Conservation (phyloP, 179 eudicot genomes). For the Monotropa hypopitys region DNA sequence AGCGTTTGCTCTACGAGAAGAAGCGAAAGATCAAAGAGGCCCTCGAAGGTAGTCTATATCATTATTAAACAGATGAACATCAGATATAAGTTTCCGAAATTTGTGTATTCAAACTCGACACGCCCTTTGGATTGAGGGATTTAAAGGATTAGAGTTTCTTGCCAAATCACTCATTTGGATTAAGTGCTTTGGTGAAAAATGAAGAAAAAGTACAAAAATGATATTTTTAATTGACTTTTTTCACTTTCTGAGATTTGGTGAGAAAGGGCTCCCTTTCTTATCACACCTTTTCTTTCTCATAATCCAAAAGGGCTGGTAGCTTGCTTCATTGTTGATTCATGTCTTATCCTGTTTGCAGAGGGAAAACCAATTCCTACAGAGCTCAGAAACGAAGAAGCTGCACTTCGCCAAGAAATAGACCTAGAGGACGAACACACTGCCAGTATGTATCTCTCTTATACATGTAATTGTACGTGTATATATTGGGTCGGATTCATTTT, state of each 20-base stretch:
- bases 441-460: slow-evolving; percentile 21
- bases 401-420: slow-evolving; percentile 79
- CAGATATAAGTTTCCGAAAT: not conserved
- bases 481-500: not conserved
- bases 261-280: no score
- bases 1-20: slow-evolving; percentile 67
- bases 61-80: not conserved
- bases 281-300: no score
- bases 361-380: slow-evolving; percentile 96
- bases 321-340: not conserved
- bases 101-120: not conserved
- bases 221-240: no score
- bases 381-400: slow-evolving; percentile 78
- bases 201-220: no score
- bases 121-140: no score
- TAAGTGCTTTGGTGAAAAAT: no score
- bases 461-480: not conserved
- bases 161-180: no score
- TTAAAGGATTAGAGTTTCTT: no score
- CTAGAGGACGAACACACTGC: slow-evolving; percentile 82
- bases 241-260: no score
- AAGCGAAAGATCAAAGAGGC: slow-evolving; percentile 81
- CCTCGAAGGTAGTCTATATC: slow-evolving; percentile 36
- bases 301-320: no score
- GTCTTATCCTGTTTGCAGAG: slow-evolving; percentile 26